phyloP scores from a whole-genome alignment of 495 filamentous ascomycete genomes.

The Penicillium herquei region DNA sequence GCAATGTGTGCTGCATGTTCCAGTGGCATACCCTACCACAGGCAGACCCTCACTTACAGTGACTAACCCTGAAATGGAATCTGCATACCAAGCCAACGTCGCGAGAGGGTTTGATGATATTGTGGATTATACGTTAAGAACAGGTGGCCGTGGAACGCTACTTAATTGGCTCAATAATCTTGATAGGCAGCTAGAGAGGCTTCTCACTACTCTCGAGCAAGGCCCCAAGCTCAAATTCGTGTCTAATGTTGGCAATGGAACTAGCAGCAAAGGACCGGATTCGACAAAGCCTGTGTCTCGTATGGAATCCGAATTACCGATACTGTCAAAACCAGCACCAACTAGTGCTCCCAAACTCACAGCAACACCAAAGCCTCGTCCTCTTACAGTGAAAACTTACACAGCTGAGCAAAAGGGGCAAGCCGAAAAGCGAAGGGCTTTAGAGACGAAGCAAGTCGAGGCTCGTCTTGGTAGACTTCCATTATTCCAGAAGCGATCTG shows the following conservation, averaged over 20 bases:
- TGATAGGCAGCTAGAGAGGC: conserved; percentile 69
- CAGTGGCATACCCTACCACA: conserved; percentile 55
- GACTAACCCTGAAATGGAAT: conserved; percentile 74
- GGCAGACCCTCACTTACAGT: conserved; percentile 59
- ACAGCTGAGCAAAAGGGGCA: conserved; percentile 55
- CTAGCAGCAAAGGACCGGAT: conserved; percentile 31
- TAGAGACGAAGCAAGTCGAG: conserved; percentile 73
- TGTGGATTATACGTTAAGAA: conserved; percentile 47
- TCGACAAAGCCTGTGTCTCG: not conserved
- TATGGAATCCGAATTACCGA: not conserved
- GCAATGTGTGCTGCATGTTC: conserved; percentile 71
- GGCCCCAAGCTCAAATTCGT: conserved; percentile 78
- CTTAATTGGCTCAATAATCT: conserved; percentile 68
- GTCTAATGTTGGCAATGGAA: conserved; percentile 47
- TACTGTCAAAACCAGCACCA: not conserved
- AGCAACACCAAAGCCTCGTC: conserved; percentile 13
- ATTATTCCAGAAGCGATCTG: conserved; percentile 65
- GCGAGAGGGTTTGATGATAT: conserved; percentile 74
- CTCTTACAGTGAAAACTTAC: conserved; percentile 40
- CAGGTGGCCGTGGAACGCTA: conserved; percentile 56
- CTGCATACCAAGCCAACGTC: conserved; percentile 78
- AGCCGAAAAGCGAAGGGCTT: conserved; percentile 62
- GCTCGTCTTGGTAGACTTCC: conserved; percentile 70
- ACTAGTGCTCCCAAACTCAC: not conserved
- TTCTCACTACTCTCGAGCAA: conserved; percentile 69